Base-by-base conservation (phyloP, 257 asterid species). In the Penstemon eatonii region DNA sequence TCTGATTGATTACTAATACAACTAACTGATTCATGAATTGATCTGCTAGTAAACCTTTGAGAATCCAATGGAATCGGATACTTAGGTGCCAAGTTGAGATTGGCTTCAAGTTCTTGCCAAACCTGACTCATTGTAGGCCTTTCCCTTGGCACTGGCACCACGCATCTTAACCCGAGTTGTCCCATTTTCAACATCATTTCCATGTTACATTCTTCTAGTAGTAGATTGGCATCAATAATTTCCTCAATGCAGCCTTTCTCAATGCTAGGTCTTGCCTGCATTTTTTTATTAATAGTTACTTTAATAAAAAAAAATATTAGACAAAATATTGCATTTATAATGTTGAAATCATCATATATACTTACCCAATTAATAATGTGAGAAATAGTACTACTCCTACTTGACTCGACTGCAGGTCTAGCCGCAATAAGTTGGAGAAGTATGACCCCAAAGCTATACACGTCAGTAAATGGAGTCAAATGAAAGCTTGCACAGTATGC, bases 391-490 rank as follows among this genome's bases (percentile, higher is more conserved):
- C 64, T 80, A 41, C 60, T 72, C 60, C 74, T 68, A 19, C 68
- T 74, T 0, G 82, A 71, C 57, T 75, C 85, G 8, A 87, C 72
- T 5, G 84, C 96, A 39, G 94, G 94, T 70, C 94, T 78, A 46
- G 85, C 97, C 15, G 90, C 63, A 73, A 90, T 75, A 73, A 90
- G 97, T 63, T 90, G 97, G 54, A 90, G 76, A 56, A 90, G 76
- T 66, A 90, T 86, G 18, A 88, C 87, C 4, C 97, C 97, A 25
- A 87, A 90, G 84, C 97, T 88, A 73, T 81, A 88, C n/a, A 88
- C 89, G 65, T 88, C 92, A 4, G 90, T 82, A 18, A 84, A 84
- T 0, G 90, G 89, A 40, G 91, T 81, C 80, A 86, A 76, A 69
- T 80, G 91, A 65, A 68, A 63, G 78, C 84, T 87, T 4, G 88